These are phyloP conservation scores for Boletus huronensis DNA, from an alignment of 768 basidiomycete genomes.

Conservation along the genomic window DNA sequence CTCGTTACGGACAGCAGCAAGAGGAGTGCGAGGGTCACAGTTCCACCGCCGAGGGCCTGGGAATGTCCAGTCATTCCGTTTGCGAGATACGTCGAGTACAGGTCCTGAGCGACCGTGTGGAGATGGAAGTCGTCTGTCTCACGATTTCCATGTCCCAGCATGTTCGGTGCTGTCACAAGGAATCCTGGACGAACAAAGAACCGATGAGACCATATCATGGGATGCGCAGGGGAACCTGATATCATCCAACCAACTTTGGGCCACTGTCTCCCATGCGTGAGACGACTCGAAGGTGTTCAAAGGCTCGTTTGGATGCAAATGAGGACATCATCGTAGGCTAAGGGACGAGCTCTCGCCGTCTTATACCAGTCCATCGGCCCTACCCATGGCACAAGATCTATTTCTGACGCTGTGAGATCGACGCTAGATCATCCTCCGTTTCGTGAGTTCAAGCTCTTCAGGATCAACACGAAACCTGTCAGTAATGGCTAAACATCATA, in stretches of 20 bases:
- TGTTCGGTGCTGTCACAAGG: conserved; percentile 16
- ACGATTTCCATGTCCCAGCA: conserved; percentile 17
- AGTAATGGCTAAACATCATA: not conserved
- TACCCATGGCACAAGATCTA: not conserved
- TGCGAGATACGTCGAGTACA: conserved; percentile 15
- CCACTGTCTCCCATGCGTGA: conserved; percentile 15
- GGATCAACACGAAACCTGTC: no score
- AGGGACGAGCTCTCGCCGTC: not conserved
- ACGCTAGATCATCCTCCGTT: not conserved
- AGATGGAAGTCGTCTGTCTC: conserved; percentile 10
- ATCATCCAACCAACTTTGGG: conserved; percentile 4
- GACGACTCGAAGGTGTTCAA: conserved; percentile 9
- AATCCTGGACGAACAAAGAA: conserved; percentile 1
- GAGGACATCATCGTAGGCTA: conserved; percentile 7
- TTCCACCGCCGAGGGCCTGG: conserved; percentile 12
- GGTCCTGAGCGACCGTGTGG: conserved; percentile 9
- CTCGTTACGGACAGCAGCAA: conserved; percentile 5
- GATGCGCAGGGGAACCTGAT: not conserved
- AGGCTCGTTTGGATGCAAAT: conserved; percentile 12
- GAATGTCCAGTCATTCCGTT: conserved; percentile 10
- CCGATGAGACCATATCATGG: not conserved
- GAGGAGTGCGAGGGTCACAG: conserved; percentile 9
- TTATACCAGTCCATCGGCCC: not conserved
- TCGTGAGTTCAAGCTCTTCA: not conserved
- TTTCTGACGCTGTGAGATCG: conserved; percentile 3